These are phyloP conservation scores for Melanogaster broomeanus DNA, from an alignment of 768 basidiomycete species.

Conservation along the genomic window DNA sequence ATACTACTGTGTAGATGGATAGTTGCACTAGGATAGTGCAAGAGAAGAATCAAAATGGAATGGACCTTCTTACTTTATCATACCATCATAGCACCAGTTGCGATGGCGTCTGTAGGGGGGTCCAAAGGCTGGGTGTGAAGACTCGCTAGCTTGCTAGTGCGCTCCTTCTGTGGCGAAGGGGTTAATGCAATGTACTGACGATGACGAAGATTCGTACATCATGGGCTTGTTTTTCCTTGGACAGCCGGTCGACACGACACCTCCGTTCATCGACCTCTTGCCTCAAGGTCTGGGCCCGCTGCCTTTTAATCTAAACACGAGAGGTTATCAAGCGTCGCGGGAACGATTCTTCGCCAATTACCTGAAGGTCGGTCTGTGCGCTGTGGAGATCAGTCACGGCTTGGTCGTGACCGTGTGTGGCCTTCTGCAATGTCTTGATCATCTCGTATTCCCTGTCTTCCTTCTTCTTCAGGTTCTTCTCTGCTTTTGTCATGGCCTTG, in stretches of 20 bases:
- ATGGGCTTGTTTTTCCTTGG: constrained; percentile 18
- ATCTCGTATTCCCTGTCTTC: constrained; percentile 52
- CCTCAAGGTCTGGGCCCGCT: constrained; percentile 20
- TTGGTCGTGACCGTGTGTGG: constrained; percentile 52
- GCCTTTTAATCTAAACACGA: constrained; percentile 25
- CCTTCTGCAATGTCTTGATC: constrained; percentile 52
- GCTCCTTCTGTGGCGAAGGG: constrained; percentile 15
- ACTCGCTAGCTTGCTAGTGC: constrained; percentile 14
- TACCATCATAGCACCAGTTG: neutral
- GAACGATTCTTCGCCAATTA: constrained; percentile 14
- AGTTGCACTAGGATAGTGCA: too few relatives aligned
- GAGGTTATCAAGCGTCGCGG: neutral
- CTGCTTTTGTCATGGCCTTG: constrained; percentile 49
- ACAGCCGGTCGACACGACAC: constrained; percentile 20
- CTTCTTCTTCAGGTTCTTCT: constrained; percentile 47
- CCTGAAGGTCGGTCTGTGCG: constrained; percentile 48
- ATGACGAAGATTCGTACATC: constrained; percentile 16
- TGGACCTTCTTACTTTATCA: neutral
- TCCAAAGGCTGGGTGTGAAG: constrained; percentile 2
- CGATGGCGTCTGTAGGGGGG: neutral
- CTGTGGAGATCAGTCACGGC: constrained; percentile 43
- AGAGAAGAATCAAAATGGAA: too few relatives aligned
- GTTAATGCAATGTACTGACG: neutral
- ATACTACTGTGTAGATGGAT: too few relatives aligned
- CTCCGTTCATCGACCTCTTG: constrained; percentile 19